Base-by-base conservation (phyloP, 2,329 filamentous ascomycete species). In the Claviceps purpurea region DNA sequence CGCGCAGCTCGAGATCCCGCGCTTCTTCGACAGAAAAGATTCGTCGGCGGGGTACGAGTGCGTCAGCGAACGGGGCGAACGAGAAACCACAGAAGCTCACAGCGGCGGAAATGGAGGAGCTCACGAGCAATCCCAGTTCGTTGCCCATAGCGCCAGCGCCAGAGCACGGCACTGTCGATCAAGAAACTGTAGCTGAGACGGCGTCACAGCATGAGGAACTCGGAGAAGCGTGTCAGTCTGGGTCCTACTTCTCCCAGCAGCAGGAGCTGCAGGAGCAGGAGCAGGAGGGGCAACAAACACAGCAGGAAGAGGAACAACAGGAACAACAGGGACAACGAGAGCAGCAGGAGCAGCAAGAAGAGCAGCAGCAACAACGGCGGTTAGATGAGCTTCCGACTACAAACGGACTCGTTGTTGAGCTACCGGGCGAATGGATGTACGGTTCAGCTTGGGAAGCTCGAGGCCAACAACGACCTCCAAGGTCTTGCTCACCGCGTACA, bases 101-200 rank as follows among this genome's bases (percentile, higher is more conserved):
- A 0, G 76, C 76, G 7, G 74, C 71, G 40, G 76, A 81, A 59
- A 80, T 83, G 61, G 74, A 79, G 50, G 74, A 78, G 54, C 65
- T 84, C 54, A 74, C 76, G 14, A 73, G 72, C 30, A 72, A 75
- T 1, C 77, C 78, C 5, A 76, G 79, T 30, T 82, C 79, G 1
- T 65, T 84, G 2, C 79, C 80, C 13, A 64, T 82, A 1, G 74
- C 75, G 1, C 63, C 66, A 56, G 64, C 68, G 58, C 62, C 67
- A 54, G 50, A 62, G 50, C 56, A 66, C 64, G 55, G 68, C 60
- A 56, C 50, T 8, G 46, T 52, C 18, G 53, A 49, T 16, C 50
- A 52, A n/a, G 73, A 73, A 38, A 59, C 63, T 1, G 60, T 58
- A 47, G 59, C 62, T 16, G 56, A 56, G 43, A 55, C 57, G 18